Evolutionary conservation across 768 basidiomycete species (phyloP).

Genomic region (Neoboletus magnificus): DNA sequence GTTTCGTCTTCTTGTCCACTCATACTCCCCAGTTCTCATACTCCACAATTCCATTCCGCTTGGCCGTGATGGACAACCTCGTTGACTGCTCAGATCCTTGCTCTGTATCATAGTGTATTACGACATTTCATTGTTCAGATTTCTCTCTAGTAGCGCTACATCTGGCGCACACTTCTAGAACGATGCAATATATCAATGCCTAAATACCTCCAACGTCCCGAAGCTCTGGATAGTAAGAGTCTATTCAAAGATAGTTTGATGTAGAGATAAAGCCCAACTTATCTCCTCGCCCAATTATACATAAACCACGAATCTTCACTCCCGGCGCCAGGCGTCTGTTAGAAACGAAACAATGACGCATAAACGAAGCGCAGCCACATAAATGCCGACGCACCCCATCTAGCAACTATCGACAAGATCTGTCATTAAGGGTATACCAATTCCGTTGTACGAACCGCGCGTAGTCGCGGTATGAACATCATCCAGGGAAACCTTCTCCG

Average conservation of each 20-base stretch:
- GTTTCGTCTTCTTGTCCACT: background rate
- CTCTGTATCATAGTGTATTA: conserved; percentile 1
- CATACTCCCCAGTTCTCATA: background rate
- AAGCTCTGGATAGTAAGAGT: background rate
- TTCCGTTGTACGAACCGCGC: background rate
- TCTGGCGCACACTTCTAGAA: background rate
- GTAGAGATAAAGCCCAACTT: no score
- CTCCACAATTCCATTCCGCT: background rate
- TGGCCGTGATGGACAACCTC: background rate
- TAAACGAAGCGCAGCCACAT: background rate
- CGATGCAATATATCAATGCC: background rate
- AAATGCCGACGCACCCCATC: background rate
- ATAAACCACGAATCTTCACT: no score
- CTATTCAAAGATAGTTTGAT: background rate
- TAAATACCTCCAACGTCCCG: background rate
- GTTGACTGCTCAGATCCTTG: background rate
- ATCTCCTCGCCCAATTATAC: no score
- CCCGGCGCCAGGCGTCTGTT: background rate
- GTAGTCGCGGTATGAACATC: background rate
- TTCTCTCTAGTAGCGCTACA: background rate
- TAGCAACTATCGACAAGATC: background rate
- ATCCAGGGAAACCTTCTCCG: conserved; percentile 4
- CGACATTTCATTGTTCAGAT: background rate
- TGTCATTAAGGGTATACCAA: background rate
- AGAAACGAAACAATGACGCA: background rate